Evolutionary conservation across 2,329 filamentous ascomycete genomes (phyloP).

Genomic region (Sarocladium kiliense): DNA sequence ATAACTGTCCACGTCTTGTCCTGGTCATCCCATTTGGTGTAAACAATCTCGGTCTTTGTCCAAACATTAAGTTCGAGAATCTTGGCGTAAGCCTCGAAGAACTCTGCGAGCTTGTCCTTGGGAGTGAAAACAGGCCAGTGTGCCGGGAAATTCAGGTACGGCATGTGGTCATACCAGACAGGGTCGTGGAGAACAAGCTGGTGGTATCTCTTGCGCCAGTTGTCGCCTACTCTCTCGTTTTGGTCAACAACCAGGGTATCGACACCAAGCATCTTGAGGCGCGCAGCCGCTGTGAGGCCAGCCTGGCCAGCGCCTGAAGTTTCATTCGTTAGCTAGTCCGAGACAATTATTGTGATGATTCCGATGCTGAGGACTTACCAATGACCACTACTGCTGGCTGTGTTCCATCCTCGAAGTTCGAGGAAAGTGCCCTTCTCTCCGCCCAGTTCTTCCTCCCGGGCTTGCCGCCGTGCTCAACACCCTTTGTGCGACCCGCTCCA

Average conservation of each 20-base stretch:
- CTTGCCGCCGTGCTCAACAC: slow-evolving; percentile 50
- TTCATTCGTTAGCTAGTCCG: background rate
- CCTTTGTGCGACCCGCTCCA: slow-evolving; percentile 43
- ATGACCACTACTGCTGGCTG: slow-evolving; percentile 58
- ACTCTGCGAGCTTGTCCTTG: slow-evolving; percentile 67
- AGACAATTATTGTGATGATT: background rate
- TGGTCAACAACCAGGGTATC: slow-evolving; percentile 53
- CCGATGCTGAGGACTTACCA: slow-evolving; percentile 34
- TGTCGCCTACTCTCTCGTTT: slow-evolving; percentile 55
- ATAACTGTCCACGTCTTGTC: slow-evolving; percentile 50
- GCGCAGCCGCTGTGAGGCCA: slow-evolving; percentile 51
- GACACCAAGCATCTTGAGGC: slow-evolving; percentile 54
- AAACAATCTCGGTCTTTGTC: slow-evolving; percentile 45
- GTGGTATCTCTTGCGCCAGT: slow-evolving; percentile 58
- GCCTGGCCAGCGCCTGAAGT: slow-evolving; percentile 52
- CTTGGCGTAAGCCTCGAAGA: slow-evolving; percentile 60
- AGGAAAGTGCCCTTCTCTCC: slow-evolving; percentile 43
- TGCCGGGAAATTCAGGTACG: slow-evolving; percentile 58
- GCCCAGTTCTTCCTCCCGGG: slow-evolving; percentile 54
- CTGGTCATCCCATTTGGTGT: slow-evolving; percentile 44
- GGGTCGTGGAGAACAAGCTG: slow-evolving; percentile 65
- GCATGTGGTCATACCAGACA: slow-evolving; percentile 56
- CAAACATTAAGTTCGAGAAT: slow-evolving; percentile 66
- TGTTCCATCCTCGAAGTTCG: slow-evolving; percentile 36
- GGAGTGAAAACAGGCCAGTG: slow-evolving; percentile 67